phyloP scores from a whole-genome alignment of 2,329 filamentous ascomycete genomes.

The Pestalotiopsis sp. region DNA sequence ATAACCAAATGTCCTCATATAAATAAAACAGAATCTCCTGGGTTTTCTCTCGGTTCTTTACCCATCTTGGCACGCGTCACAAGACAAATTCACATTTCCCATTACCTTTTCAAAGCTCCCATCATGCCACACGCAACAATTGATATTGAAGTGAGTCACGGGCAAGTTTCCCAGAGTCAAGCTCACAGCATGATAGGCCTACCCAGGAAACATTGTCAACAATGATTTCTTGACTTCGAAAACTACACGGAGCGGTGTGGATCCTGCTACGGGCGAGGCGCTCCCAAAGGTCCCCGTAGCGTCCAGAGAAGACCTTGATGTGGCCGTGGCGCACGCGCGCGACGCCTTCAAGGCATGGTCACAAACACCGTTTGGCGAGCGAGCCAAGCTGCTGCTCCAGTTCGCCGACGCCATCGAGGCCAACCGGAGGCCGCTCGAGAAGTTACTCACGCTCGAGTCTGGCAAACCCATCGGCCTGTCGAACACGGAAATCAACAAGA shows the following conservation, averaged over 20 bases:
- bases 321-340: constrained; percentile 38
- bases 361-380: constrained; percentile 24
- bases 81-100: not conserved
- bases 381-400: constrained; percentile 22
- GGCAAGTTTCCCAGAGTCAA: not conserved
- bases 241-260: constrained; percentile 16
- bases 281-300: constrained; percentile 40
- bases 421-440: constrained; percentile 21
- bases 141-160: not conserved
- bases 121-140: not conserved
- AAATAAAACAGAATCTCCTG: not conserved
- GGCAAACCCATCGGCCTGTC: constrained; percentile 33
- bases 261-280: constrained; percentile 35
- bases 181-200: not conserved
- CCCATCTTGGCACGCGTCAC: not conserved
- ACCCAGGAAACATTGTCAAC: constrained; percentile 16
- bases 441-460: constrained; percentile 28
- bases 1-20: not conserved
- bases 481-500: constrained; percentile 23
- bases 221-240: constrained; percentile 8
- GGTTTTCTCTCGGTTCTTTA: not conserved
- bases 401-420: constrained; percentile 29
- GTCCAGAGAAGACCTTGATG: constrained; percentile 38
- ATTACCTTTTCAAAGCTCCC: not conserved
- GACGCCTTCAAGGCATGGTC: constrained; percentile 41